Evolutionary conservation across 768 basidiomycete species (phyloP).

Genomic region (Mycena galopus): DNA sequence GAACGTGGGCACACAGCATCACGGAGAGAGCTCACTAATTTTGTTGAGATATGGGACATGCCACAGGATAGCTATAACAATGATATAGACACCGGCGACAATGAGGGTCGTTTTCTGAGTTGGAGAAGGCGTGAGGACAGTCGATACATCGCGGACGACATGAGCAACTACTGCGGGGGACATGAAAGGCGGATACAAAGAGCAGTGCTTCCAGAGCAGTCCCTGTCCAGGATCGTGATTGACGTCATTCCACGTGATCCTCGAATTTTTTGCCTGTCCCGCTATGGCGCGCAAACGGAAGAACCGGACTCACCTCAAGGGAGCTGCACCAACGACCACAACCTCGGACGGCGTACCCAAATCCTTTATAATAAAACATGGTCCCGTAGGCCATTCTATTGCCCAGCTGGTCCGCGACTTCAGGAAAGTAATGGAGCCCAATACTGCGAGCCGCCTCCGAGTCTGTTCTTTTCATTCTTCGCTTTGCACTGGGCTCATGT

Average conservation of each 20-base stretch:
- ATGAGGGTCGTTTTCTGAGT: conserved; percentile 86
- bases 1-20: conserved; percentile 8
- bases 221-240: no score
- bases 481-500: conserved; percentile 16
- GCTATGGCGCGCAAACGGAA: conserved; percentile 83
- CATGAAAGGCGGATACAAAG: conserved; percentile 11
- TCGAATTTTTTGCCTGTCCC: neutral
- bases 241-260: no score
- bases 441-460: conserved; percentile 93
- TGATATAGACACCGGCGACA: conserved; percentile 80
- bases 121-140: conserved; percentile 4
- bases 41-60: conserved; percentile 80
- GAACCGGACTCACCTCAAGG: conserved; percentile 86
- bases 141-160: no score
- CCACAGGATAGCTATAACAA: conserved; percentile 87
- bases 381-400: conserved; percentile 89
- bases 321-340: conserved; percentile 51
- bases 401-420: conserved; percentile 93
- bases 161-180: neutral
- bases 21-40: conserved; percentile 69
- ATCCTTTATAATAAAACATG: conserved; percentile 97
- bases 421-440: conserved; percentile 97
- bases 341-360: conserved; percentile 68
- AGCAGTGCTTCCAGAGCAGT: no score
- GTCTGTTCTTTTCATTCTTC: conserved; percentile 56